Percentiles rank a stretch among this genome's conserved stretches.
Conservation (phyloP, 129 eudicot genomes). For the Saposhnikovia divaricata region DNA sequence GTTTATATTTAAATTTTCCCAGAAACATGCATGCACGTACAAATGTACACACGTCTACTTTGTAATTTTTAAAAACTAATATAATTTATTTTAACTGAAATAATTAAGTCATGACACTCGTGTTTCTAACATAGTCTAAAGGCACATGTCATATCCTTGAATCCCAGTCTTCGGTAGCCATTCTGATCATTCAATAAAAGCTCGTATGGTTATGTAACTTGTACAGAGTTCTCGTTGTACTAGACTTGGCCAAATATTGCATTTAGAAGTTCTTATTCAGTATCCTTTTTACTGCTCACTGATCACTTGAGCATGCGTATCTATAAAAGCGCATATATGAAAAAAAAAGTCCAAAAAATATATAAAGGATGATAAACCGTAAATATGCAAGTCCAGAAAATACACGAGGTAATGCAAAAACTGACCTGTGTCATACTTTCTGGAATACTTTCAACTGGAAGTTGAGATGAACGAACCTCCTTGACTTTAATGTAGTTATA, state of each 20-base stretch:
- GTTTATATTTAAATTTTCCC: not conserved
- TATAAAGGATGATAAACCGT: not conserved
- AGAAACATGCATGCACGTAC: not conserved
- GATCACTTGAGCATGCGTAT: not conserved
- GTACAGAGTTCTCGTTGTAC: not conserved
- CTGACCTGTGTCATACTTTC: conserved; percentile 66
- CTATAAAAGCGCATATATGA: not conserved
- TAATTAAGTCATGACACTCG: not conserved
- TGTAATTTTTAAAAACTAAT: not conserved
- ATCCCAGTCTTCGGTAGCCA: not conserved
- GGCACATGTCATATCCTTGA: not conserved
- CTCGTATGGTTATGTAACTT: not conserved
- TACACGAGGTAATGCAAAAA: conserved; percentile 1
- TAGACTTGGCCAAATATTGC: not conserved
- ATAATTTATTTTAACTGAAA: not conserved
- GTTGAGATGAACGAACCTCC: conserved; percentile 68
- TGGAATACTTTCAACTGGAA: conserved; percentile 50
- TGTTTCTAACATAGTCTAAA: not conserved
- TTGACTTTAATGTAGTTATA: conserved; percentile 89
- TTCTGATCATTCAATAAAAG: not conserved
- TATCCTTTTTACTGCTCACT: not conserved
- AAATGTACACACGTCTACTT: not conserved
- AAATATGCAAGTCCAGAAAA: not conserved
- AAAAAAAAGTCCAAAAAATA: not conserved
- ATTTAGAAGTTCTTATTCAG: not conserved